These are phyloP conservation scores for Cunninghamia lanceolata DNA, from an alignment of 75 land plant species.

Conservation along the genomic window DNA sequence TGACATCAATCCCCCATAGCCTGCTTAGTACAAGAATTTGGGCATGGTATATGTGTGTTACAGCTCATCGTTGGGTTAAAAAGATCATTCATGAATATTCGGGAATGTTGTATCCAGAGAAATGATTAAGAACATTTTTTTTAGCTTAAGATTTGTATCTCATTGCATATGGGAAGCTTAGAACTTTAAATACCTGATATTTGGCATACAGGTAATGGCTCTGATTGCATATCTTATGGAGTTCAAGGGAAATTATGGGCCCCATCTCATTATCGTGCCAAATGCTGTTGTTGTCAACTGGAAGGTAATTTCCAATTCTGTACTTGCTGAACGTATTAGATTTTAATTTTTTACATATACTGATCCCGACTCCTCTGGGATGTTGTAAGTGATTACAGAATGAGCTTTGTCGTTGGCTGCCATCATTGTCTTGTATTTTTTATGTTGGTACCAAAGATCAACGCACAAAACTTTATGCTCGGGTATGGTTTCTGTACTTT, in stretches of 20 bases:
- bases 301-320: slow-evolving; percentile 58
- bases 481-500: slow-evolving; percentile 35
- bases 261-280: slow-evolving; percentile 98
- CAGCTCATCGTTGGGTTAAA: no score
- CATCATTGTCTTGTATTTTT: slow-evolving; percentile 89
- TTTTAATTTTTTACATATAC: neutral
- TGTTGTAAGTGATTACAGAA: slow-evolving; percentile 57
- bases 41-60: no score
- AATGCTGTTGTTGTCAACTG: slow-evolving; percentile 99
- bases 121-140: neutral
- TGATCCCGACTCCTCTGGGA: slow-evolving; percentile 9
- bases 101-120: slow-evolving; percentile 30
- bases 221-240: slow-evolving; percentile 99
- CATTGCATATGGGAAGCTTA: neutral
- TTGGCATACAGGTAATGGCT: slow-evolving; percentile 85
- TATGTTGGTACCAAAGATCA: slow-evolving; percentile 97
- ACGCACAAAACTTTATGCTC: slow-evolving; percentile 80
- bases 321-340: neutral
- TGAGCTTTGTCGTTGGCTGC: slow-evolving; percentile 92
- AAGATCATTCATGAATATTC: slow-evolving; percentile 14
- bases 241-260: slow-evolving; percentile 98
- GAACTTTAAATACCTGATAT: neutral
- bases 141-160: neutral
- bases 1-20: no score
- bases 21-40: no score